Percentiles rank a stretch among this genome's conserved stretches.
These are phyloP conservation scores for Graphilbum sp. DNA, from an alignment of 2,329 filamentous ascomycete genomes.

Conservation along the genomic window DNA sequence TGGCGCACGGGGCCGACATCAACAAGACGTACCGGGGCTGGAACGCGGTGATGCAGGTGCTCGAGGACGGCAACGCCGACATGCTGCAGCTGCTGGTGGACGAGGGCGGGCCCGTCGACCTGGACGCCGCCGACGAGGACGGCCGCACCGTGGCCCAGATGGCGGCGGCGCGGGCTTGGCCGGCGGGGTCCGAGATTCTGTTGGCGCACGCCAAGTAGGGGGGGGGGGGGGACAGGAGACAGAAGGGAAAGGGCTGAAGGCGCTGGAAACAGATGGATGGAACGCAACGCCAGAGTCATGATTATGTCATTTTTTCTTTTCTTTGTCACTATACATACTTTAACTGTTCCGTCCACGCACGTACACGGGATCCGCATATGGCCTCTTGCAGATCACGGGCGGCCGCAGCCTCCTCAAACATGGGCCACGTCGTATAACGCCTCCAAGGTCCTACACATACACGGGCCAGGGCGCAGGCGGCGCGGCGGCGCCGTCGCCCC, in stretches of 20 bases:
- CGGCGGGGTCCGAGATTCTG: slow-evolving; percentile 35
- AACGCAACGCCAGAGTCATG: too few species aligned
- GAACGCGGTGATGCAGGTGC: slow-evolving; percentile 48
- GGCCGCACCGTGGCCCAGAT: slow-evolving; percentile 33
- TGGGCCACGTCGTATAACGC: too few species aligned
- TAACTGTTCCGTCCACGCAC: too few species aligned
- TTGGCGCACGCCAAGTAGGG: slow-evolving; percentile 4
- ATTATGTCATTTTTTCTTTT: too few species aligned
- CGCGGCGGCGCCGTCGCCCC: slow-evolving; percentile 37
- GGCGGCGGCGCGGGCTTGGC: slow-evolving; percentile 39
- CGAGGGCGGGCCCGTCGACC: slow-evolving; percentile 9
- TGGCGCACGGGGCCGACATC: slow-evolving; percentile 47
- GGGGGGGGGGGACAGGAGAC: background rate
- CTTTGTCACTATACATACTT: too few species aligned
- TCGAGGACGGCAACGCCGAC: slow-evolving; percentile 43
- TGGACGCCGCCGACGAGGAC: slow-evolving; percentile 13
- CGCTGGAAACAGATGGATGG: too few species aligned
- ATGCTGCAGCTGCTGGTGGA: slow-evolving; percentile 35
- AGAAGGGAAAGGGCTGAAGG: background rate
- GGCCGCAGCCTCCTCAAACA: too few species aligned
- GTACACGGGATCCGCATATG: too few species aligned
- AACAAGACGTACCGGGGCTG: slow-evolving; percentile 52
- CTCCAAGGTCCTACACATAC: too few species aligned
- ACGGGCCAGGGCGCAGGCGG: too few species aligned
- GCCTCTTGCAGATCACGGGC: too few species aligned